phyloP scores from a whole-genome alignment of 257 asterid species.

The Salvia rosmarinus region DNA sequence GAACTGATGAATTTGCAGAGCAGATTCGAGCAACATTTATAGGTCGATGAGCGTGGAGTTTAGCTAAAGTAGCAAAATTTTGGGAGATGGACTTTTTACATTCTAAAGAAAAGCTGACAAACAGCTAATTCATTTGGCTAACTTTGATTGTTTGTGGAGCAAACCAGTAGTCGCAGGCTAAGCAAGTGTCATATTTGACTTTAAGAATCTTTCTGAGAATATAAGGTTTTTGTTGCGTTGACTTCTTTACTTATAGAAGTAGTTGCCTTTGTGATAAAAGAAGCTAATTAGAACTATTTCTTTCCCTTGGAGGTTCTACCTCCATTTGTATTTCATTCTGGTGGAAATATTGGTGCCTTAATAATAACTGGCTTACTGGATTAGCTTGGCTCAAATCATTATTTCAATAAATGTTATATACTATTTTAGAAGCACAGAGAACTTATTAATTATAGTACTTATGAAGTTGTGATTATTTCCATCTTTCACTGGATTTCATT shows the following conservation, averaged over 20 bases:
- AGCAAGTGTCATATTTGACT: neutral
- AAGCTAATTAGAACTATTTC: too few species aligned
- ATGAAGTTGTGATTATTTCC: too few species aligned
- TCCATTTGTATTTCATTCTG: too few species aligned
- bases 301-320: too few species aligned
- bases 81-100: neutral
- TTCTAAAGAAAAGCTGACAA: neutral
- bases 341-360: too few species aligned
- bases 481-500: too few species aligned
- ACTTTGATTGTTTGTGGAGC: constrained; percentile 4
- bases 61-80: neutral
- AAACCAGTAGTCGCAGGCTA: neutral
- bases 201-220: neutral
- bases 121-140: neutral
- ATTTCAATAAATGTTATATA: too few species aligned
- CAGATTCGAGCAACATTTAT: neutral
- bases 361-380: too few species aligned
- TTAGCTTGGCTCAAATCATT: too few species aligned
- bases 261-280: too few species aligned
- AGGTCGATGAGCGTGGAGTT: neutral
- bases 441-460: too few species aligned
- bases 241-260: neutral
- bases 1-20: neutral
- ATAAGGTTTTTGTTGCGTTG: neutral
- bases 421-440: too few species aligned